A percentile compares a stretch with the other conserved stretches of the same genome.
These are phyloP conservation scores for Sarcomyxa edulis DNA, from an alignment of 768 basidiomycete species.

Conservation along the genomic window DNA sequence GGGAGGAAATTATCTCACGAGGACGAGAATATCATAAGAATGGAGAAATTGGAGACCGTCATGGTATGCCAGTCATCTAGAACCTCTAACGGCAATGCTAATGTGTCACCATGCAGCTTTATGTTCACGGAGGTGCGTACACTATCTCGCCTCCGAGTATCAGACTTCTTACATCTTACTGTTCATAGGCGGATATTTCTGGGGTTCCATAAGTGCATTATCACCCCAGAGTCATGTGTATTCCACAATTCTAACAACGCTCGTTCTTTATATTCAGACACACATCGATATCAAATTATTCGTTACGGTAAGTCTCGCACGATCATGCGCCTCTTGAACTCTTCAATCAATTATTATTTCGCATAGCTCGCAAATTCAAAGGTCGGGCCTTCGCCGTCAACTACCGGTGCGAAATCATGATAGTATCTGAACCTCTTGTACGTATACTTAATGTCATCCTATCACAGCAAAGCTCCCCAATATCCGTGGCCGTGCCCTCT, in stretches of 20 bases:
- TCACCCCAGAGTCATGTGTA: conserved; percentile 1
- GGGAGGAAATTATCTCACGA: conserved; percentile 26
- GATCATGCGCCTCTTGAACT: not conserved
- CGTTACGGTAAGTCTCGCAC: conserved; percentile 37
- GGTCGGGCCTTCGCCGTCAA: conserved; percentile 65
- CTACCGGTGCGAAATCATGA: conserved; percentile 27
- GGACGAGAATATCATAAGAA: conserved; percentile 36
- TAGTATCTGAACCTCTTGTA: not conserved
- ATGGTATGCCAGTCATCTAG: conserved; percentile 32
- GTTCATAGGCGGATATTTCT: conserved; percentile 53
- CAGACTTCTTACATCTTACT: not conserved
- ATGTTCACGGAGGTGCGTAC: conserved; percentile 57
- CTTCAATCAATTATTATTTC: conserved; percentile 10
- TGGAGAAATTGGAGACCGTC: conserved; percentile 52
- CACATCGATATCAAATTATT: conserved; percentile 56
- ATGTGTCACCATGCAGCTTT: conserved; percentile 37
- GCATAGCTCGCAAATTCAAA: conserved; percentile 61
- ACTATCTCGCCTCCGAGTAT: not conserved
- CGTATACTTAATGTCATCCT: not conserved
- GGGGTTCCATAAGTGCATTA: conserved; percentile 55
- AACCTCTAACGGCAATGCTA: not conserved
- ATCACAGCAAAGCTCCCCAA: conserved; percentile 68
- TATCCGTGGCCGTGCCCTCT: conserved; percentile 79
- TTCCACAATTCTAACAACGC: not conserved
- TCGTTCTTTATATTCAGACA: conserved; percentile 43